These are phyloP conservation scores for Didymella pinodella DNA, from an alignment of 2,329 filamentous ascomycete species.

Conservation along the genomic window DNA sequence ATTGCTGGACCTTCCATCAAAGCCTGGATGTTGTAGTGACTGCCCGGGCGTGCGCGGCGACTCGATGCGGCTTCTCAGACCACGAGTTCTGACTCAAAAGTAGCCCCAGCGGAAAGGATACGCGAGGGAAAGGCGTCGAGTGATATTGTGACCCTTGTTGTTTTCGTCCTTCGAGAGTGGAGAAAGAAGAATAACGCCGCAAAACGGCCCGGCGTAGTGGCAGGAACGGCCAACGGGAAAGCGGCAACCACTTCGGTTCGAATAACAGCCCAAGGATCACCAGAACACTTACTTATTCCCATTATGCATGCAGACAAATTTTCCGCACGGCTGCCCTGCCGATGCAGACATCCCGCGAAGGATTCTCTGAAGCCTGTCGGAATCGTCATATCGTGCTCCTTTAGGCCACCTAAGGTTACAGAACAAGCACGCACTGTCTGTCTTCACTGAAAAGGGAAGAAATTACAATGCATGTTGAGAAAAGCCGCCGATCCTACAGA, in stretches of 20 bases:
- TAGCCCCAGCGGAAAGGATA: background rate
- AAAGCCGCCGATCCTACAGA: constrained; percentile 4
- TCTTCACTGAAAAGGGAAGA: constrained; percentile 1
- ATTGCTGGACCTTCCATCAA: background rate
- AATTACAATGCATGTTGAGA: constrained; percentile 3
- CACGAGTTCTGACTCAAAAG: constrained; percentile 4
- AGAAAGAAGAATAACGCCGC: background rate
- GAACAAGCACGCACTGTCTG: constrained; percentile 12
- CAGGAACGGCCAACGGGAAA: constrained; percentile 7
- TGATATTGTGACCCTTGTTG: constrained; percentile 1
- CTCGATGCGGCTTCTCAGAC: background rate
- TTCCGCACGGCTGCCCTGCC: constrained; percentile 9
- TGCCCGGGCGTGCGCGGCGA: background rate
- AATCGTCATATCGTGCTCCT: constrained; percentile 12
- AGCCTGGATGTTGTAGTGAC: background rate
- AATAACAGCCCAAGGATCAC: constrained; percentile 9
- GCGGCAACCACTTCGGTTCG: constrained; percentile 3
- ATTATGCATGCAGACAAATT: constrained; percentile 1
- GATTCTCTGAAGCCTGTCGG: constrained; percentile 2
- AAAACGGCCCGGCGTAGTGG: constrained; percentile 9
- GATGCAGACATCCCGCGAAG: constrained; percentile 3
- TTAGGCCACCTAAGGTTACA: constrained; percentile 7
- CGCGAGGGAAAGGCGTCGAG: constrained; percentile 7
- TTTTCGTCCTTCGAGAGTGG: constrained; percentile 13
- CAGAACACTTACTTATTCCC: constrained; percentile 9